Conservation (phyloP, 2,329 filamentous ascomycete species). For the Conoideocrella luteorostrata region DNA sequence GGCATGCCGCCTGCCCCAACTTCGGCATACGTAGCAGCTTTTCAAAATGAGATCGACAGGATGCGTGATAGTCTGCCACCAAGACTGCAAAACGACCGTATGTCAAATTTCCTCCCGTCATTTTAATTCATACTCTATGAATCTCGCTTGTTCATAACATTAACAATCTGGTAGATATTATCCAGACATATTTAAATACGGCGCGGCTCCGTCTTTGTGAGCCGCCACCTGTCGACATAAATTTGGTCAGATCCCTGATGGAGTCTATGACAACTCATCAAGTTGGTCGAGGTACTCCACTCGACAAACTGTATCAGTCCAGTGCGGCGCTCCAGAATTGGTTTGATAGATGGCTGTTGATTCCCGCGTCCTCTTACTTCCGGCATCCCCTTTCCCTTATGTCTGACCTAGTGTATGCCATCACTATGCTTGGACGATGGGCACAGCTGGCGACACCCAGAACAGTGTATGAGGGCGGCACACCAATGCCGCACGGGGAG, state of each 20-base stretch:
- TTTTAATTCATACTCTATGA: neutral
- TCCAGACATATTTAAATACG: constrained; percentile 28
- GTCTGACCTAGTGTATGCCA: constrained; percentile 42
- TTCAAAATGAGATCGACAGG: constrained; percentile 38
- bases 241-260: constrained; percentile 34
- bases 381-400: constrained; percentile 39
- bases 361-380: constrained; percentile 37
- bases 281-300: constrained; percentile 31
- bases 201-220: constrained; percentile 40
- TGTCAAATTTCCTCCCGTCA: constrained; percentile 12
- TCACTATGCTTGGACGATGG: constrained; percentile 46
- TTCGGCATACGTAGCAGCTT: constrained; percentile 39
- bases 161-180: constrained; percentile 1
- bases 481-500: constrained; percentile 19
- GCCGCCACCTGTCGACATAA: constrained; percentile 36
- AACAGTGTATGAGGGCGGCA: constrained; percentile 17
- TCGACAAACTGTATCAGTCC: constrained; percentile 45
- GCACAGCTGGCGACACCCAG: constrained; percentile 38
- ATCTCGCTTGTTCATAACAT: too few relatives aligned
- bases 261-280: constrained; percentile 34
- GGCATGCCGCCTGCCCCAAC: constrained; percentile 33
- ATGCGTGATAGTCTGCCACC: constrained; percentile 30
- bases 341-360: constrained; percentile 41
- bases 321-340: constrained; percentile 40
- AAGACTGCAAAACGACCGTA: constrained; percentile 31